These are phyloP conservation scores for Kalanchoe fedtschenkoi DNA, from an alignment of 164 flowering plant species.

Conservation along the genomic window DNA sequence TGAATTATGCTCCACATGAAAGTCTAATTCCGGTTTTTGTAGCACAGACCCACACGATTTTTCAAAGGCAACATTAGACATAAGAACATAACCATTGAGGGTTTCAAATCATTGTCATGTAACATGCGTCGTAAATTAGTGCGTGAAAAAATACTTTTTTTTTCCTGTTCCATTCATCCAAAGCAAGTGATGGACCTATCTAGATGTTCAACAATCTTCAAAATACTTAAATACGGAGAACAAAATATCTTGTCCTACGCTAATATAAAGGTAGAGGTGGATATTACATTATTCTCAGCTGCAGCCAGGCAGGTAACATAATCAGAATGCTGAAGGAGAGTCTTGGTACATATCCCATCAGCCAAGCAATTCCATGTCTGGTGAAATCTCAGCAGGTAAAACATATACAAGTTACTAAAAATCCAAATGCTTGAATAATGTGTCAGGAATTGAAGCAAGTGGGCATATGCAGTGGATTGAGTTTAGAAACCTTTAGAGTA, in stretches of 20 bases:
- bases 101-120: not conserved
- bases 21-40: not conserved
- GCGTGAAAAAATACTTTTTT: too few relatives aligned
- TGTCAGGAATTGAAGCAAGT: conserved; percentile 2
- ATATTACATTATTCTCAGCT: conserved; percentile 79
- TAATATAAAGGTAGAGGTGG: not conserved
- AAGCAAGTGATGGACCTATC: not conserved
- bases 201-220: not conserved
- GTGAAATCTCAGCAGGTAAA: conserved; percentile 7
- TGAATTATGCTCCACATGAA: not conserved
- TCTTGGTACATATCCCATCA: conserved; percentile 72
- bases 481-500: conserved; percentile 63
- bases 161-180: not conserved
- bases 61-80: not conserved
- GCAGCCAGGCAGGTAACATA: conserved; percentile 94
- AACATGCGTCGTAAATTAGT: not conserved
- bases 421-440: not conserved
- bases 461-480: conserved; percentile 1
- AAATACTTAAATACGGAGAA: not conserved
- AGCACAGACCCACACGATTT: not conserved
- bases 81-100: not conserved
- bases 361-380: conserved; percentile 87
- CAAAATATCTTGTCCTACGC: not conserved
- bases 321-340: conserved; percentile 86
- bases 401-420: not conserved